phyloP scores from a whole-genome alignment of 169 alveolate genomes.

The Plasmodium chabaudi region DNA sequence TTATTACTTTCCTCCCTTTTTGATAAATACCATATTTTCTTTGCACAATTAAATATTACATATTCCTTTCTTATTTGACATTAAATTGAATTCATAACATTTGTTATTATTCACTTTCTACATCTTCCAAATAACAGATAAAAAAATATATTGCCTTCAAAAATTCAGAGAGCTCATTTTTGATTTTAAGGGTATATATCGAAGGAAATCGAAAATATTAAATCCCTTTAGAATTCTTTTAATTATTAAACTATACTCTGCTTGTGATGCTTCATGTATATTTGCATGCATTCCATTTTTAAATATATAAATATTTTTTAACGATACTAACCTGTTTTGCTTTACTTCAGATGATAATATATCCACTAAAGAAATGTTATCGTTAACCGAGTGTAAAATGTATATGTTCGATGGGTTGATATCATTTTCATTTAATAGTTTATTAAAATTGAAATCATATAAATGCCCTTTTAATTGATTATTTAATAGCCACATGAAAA shows the following conservation, averaged over 20 bases:
- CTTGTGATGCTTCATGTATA: constrained; percentile 51
- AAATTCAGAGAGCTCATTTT: constrained; percentile 31
- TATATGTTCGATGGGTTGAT: constrained; percentile 66
- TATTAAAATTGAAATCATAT: constrained; percentile 62
- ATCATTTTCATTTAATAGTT: constrained; percentile 50
- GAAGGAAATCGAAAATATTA: constrained; percentile 44
- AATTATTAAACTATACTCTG: constrained; percentile 29
- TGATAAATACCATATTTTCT: not conserved
- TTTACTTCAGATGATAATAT: constrained; percentile 42
- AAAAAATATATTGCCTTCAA: not conserved
- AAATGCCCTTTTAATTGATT: constrained; percentile 72
- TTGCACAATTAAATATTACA: too few species aligned
- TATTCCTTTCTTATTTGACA: not conserved
- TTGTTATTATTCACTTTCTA: not conserved
- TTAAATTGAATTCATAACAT: constrained; percentile 19
- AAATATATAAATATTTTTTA: constrained; percentile 59
- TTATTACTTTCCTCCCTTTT: constrained; percentile 1
- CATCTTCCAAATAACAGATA: not conserved
- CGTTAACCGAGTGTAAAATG: constrained; percentile 49
- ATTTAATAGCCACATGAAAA: constrained; percentile 71
- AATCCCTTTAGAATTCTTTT: constrained; percentile 71
- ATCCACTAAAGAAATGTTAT: constrained; percentile 57
- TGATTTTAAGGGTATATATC: constrained; percentile 58
- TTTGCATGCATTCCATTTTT: constrained; percentile 68
- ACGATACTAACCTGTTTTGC: constrained; percentile 44